phyloP scores from a whole-genome alignment of 345 rosid species.

The Cochlearia excelsa region DNA sequence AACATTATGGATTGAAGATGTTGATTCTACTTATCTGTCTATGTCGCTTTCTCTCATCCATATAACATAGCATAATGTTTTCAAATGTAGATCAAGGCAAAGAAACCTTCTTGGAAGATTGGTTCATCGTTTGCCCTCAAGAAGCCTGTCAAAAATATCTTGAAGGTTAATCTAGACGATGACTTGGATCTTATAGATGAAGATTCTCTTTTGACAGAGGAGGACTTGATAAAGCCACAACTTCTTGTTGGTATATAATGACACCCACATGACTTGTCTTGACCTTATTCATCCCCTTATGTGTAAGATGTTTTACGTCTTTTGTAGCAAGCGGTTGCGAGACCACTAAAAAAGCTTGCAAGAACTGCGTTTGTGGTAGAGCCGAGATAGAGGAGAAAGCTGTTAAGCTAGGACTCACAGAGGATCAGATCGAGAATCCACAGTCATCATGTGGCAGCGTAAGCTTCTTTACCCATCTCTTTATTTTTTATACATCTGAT shows the following conservation, averaged over 20 bases:
- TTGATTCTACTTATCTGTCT: not conserved
- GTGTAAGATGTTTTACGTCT: not conserved
- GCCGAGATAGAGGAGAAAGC: conserved; percentile 91
- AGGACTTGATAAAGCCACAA: conserved; percentile 78
- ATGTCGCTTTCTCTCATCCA: no score
- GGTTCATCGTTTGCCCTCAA: conserved; percentile 82
- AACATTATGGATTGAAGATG: conserved; percentile 4
- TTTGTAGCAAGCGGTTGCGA: conserved; percentile 77
- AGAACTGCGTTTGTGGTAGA: conserved; percentile 94
- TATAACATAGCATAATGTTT: no score
- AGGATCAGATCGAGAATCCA: conserved; percentile 80
- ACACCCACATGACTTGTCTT: conserved; percentile 2
- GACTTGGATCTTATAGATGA: conserved; percentile 91
- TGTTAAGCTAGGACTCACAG: conserved; percentile 58
- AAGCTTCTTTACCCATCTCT: conserved; percentile 32
- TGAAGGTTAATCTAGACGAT: conserved; percentile 58
- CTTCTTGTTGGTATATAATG: conserved; percentile 51
- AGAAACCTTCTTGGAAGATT: conserved; percentile 78
- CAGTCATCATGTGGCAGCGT: conserved; percentile 96
- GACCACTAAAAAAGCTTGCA: conserved; percentile 91
- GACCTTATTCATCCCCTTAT: not conserved
- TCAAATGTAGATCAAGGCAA: conserved; percentile 63
- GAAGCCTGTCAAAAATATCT: conserved; percentile 44
- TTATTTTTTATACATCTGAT: not conserved
- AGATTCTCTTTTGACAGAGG: conserved; percentile 86